A percentile compares a stretch with the other conserved stretches of the same genome.
phyloP scores from a whole-genome alignment of 148 eudicot genomes.

The Chenopodium formosanum region DNA sequence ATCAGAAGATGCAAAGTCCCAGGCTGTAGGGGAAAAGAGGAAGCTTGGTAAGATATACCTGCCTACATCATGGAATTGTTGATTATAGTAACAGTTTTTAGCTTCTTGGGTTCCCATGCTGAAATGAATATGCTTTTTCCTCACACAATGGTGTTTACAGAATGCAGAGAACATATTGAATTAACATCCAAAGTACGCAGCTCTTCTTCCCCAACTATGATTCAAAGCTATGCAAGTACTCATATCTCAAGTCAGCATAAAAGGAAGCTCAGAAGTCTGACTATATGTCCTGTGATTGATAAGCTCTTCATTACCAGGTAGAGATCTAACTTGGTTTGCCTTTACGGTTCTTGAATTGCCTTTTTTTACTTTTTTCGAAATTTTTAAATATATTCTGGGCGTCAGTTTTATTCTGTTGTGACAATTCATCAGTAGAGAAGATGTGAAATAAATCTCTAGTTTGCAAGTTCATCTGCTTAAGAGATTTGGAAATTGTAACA shows the following conservation, averaged over 20 bases:
- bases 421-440: background rate
- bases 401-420: background rate
- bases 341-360: background rate
- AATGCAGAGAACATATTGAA: slow-evolving; percentile 67
- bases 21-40: slow-evolving; percentile 58
- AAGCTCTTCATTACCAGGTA: slow-evolving; percentile 85
- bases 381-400: background rate
- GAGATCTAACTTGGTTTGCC: slow-evolving; percentile 2
- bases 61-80: slow-evolving; percentile 1
- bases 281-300: slow-evolving; percentile 71
- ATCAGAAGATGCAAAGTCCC: slow-evolving; percentile 36
- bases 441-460: background rate
- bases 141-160: slow-evolving; percentile 40
- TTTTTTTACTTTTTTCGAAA: background rate
- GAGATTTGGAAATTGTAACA: background rate
- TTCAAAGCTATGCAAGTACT: slow-evolving; percentile 53
- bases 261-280: slow-evolving; percentile 88
- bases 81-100: background rate
- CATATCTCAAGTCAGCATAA: slow-evolving; percentile 82
- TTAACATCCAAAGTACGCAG: slow-evolving; percentile 57
- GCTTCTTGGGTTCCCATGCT: slow-evolving; percentile 6
- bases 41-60: slow-evolving; percentile 57
- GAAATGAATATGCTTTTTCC: slow-evolving; percentile 5
- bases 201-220: slow-evolving; percentile 50
- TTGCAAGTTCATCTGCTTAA: background rate